Percentiles rank a stretch among this genome's conserved stretches.
Conservation (phyloP, 768 basidiomycete genomes). For the Tylopilus sp. region DNA sequence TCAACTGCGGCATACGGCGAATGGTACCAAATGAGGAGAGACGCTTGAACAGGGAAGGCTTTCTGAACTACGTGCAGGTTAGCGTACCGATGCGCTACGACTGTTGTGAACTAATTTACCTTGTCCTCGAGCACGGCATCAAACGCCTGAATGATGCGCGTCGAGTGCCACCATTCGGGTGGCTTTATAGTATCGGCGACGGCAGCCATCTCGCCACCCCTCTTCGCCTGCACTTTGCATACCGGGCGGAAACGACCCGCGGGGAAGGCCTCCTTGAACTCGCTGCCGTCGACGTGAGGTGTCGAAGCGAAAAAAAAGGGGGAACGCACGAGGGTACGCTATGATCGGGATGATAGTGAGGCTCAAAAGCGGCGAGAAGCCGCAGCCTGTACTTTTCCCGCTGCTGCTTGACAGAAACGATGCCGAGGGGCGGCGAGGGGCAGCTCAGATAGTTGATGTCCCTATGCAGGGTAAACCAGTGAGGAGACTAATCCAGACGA, state of each 20-base stretch:
- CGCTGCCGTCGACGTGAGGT: conserved; percentile 41
- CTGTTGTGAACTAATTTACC: conserved; percentile 36
- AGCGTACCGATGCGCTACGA: neutral
- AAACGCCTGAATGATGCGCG: conserved; percentile 86
- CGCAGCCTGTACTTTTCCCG: conserved; percentile 76
- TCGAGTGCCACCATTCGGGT: conserved; percentile 94
- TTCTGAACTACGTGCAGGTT: conserved; percentile 62
- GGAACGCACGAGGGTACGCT: no score
- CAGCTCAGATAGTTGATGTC: conserved; percentile 86
- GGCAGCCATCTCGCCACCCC: conserved; percentile 72
- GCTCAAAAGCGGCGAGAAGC: conserved; percentile 74
- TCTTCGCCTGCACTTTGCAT: conserved; percentile 85
- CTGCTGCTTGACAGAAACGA: conserved; percentile 74
- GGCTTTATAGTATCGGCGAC: conserved; percentile 88
- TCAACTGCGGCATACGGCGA: conserved; percentile 69
- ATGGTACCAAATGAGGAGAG: conserved; percentile 73
- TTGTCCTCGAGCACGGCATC: conserved; percentile 84
- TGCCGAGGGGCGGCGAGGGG: conserved; percentile 70
- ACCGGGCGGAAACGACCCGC: conserved; percentile 88
- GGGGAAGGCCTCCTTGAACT: conserved; percentile 94
- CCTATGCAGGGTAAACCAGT: conserved; percentile 34
- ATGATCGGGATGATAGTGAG: conserved; percentile 88
- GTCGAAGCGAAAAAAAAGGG: no score
- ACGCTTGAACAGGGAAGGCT: conserved; percentile 82
- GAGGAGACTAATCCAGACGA: neutral